phyloP scores from a whole-genome alignment of 306 rosid genomes.

The Clitoria ternatea region DNA sequence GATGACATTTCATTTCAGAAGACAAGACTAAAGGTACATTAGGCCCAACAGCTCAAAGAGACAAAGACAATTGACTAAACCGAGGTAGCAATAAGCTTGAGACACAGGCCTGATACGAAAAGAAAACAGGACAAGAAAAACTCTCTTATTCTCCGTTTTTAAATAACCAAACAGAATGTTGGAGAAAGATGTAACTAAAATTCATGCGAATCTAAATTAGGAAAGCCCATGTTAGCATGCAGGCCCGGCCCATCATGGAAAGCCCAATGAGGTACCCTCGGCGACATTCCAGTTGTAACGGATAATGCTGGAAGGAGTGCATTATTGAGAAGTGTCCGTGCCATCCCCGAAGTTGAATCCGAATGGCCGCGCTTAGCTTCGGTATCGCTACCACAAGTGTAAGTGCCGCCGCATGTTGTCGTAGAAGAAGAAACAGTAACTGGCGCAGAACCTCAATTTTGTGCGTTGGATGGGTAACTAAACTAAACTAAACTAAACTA shows the following conservation, averaged over 20 bases:
- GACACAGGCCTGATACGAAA: too few species aligned
- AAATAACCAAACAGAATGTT: too few species aligned
- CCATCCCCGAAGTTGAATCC: not conserved
- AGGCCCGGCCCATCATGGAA: not conserved
- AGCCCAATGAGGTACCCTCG: not conserved
- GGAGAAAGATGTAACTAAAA: too few species aligned
- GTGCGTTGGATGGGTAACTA: constrained; percentile 66
- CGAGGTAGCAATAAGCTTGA: too few species aligned
- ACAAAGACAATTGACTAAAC: too few species aligned
- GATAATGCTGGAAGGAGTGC: constrained; percentile 35
- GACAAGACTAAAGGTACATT: too few species aligned
- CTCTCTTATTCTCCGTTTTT: too few species aligned
- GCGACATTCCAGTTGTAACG: not conserved
- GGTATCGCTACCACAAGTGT: constrained; percentile 47
- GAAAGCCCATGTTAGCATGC: too few species aligned
- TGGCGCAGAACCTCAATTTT: constrained; percentile 33
- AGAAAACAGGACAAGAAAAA: too few species aligned
- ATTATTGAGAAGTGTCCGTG: not conserved
- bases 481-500: not conserved
- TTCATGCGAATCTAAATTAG: too few species aligned
- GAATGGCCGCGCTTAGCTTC: constrained; percentile 68
- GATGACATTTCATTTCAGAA: too few species aligned
- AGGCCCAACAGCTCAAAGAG: too few species aligned
- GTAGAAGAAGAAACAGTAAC: not conserved
- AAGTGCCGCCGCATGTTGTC: not conserved